phyloP scores from a whole-genome alignment of 805 yeast genomes.

The Blastobotrys robertii region DNA sequence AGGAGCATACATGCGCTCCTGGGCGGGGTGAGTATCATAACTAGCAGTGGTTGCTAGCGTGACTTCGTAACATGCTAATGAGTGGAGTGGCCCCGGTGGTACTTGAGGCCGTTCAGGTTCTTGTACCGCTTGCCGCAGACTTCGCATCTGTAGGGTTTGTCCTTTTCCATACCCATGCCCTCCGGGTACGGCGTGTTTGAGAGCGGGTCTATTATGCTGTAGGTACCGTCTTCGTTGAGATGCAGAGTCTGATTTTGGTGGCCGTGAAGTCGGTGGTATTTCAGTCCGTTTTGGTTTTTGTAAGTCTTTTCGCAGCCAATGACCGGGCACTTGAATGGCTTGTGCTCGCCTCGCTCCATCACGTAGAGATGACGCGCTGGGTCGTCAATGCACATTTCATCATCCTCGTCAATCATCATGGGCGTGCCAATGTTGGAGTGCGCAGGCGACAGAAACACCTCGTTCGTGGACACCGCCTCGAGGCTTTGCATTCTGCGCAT shows the following conservation, averaged over 20 bases:
- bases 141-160: conserved; percentile 96
- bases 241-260: conserved; percentile 91
- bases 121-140: conserved; percentile 97
- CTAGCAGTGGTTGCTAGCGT: not conserved
- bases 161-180: conserved; percentile 91
- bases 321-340: conserved; percentile 96
- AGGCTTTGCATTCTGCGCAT: conserved; percentile 41
- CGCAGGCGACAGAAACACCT: conserved; percentile 57
- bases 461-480: conserved; percentile 89
- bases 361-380: conserved; percentile 93
- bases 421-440: conserved; percentile 23
- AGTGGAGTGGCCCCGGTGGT: conserved; percentile 97
- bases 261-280: conserved; percentile 92
- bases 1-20: too few species aligned
- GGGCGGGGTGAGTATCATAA: too few species aligned
- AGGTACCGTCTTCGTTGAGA: conserved; percentile 87
- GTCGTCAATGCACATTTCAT: conserved; percentile 83
- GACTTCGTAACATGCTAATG: conserved; percentile 39
- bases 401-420: conserved; percentile 37
- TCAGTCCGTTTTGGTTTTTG: conserved; percentile 94
- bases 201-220: conserved; percentile 79
- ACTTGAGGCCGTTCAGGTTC: conserved; percentile 90
- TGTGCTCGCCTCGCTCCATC: conserved; percentile 81
- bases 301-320: conserved; percentile 96
- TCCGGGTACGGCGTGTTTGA: conserved; percentile 80